A percentile compares a stretch with the other conserved stretches of the same genome.
These are phyloP conservation scores for Acacia confusa DNA, from an alignment of 306 rosid genomes.

Conservation along the genomic window DNA sequence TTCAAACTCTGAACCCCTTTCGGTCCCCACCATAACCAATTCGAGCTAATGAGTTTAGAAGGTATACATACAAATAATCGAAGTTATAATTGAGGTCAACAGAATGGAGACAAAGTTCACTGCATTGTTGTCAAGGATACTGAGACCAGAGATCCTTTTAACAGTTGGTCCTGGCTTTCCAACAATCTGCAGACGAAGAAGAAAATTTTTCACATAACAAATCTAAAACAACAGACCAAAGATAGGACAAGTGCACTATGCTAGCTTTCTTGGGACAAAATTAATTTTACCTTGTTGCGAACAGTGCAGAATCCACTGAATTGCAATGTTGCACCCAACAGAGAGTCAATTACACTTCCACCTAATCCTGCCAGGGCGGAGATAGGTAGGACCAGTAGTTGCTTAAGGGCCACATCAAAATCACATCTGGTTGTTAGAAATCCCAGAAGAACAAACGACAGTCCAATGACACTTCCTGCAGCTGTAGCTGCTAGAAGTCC, in stretches of 20 bases:
- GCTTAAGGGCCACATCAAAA: constrained; percentile 53
- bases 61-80: constrained; percentile 53
- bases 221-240: constrained; percentile 10
- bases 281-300: constrained; percentile 68
- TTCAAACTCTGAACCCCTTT: constrained; percentile 15
- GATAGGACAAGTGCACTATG: not conserved
- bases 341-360: constrained; percentile 88
- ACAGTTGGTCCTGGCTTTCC: constrained; percentile 90
- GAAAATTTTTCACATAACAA: constrained; percentile 23
- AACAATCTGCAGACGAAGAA: constrained; percentile 59
- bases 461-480: constrained; percentile 72
- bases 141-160: constrained; percentile 70
- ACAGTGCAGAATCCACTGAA: constrained; percentile 85
- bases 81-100: constrained; percentile 66
- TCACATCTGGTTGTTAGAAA: constrained; percentile 56
- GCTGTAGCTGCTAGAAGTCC: constrained; percentile 88
- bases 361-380: constrained; percentile 66
- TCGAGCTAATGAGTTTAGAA: constrained; percentile 40
- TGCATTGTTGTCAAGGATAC: constrained; percentile 82
- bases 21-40: not conserved
- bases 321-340: constrained; percentile 93
- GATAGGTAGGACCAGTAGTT: constrained; percentile 76
- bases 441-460: constrained; percentile 61
- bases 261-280: not conserved
- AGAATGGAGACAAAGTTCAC: constrained; percentile 77